phyloP scores from a whole-genome alignment of 192 early-diverging fungal species.

The Rhizophlyctis rosea region DNA sequence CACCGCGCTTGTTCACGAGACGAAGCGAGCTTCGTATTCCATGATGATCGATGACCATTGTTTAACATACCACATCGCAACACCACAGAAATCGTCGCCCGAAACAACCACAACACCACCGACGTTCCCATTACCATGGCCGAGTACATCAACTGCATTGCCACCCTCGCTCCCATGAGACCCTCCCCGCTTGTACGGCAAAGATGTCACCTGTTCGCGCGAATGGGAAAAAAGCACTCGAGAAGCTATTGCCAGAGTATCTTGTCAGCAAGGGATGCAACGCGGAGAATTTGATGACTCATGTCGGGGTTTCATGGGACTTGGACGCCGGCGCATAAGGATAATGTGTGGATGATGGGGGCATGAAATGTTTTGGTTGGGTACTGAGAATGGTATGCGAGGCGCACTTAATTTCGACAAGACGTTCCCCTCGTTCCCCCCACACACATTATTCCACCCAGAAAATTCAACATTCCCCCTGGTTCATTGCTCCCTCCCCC shows the following conservation, averaged over 20 bases:
- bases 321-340: conserved; percentile 34
- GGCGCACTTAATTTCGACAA: too few relatives aligned
- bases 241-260: conserved; percentile 11
- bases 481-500: conserved; percentile 22
- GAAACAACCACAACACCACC: not conserved
- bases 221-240: conserved; percentile 15
- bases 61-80: too few relatives aligned
- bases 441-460: not conserved
- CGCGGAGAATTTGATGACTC: conserved; percentile 25
- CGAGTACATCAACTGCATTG: not conserved
- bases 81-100: not conserved
- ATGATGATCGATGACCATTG: too few relatives aligned
- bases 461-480: conserved; percentile 21
- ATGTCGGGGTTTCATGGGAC: conserved; percentile 11
- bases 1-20: too few relatives aligned
- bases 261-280: conserved; percentile 26
- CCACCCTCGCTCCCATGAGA: not conserved
- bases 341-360: conserved; percentile 34
- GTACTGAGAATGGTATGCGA: conserved; percentile 10
- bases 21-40: too few relatives aligned
- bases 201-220: conserved; percentile 23
- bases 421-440: not conserved
- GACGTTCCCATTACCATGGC: not conserved
- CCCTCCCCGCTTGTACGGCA: conserved; percentile 19
- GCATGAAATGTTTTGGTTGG: conserved; percentile 34